Conservation (phyloP, 768 basidiomycete genomes). For the Pholiota microspora region DNA sequence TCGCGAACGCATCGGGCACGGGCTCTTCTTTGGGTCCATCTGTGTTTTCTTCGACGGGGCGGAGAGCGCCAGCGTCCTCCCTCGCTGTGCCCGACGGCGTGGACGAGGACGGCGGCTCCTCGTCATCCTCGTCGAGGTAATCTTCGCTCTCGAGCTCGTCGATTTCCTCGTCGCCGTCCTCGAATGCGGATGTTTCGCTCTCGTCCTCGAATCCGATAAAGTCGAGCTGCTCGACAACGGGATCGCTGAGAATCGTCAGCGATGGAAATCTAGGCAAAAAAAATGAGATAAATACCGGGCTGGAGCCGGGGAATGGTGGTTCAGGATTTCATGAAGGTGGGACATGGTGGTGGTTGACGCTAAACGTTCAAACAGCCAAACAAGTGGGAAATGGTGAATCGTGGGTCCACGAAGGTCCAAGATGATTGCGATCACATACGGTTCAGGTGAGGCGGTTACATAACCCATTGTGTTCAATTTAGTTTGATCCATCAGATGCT, state of each 20-base stretch:
- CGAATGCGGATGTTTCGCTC: constrained; percentile 21
- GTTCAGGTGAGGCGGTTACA: constrained; percentile 21
- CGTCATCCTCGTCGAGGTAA: constrained; percentile 5
- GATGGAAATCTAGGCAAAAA: constrained; percentile 10
- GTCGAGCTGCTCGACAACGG: constrained; percentile 27
- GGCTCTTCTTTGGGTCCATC: constrained; percentile 12
- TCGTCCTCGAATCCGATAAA: constrained; percentile 32
- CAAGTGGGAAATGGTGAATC: constrained; percentile 26
- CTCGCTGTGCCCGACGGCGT: neutral
- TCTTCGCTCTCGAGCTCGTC: constrained; percentile 25
- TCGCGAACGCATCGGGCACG: neutral
- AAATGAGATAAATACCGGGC: constrained; percentile 33
- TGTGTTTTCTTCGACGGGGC: constrained; percentile 1
- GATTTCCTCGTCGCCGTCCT: constrained; percentile 27
- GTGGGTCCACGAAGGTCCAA: constrained; percentile 33
- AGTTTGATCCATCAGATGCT: constrained; percentile 17
- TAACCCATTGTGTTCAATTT: constrained; percentile 21
- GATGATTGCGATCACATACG: constrained; percentile 25
- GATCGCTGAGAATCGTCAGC: constrained; percentile 16
- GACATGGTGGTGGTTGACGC: constrained; percentile 44
- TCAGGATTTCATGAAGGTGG: constrained; percentile 53
- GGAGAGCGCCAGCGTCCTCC: neutral
- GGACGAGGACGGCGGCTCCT: constrained; percentile 4
- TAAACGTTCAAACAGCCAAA: constrained; percentile 22
- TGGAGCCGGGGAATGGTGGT: constrained; percentile 46